These are phyloP conservation scores for Thalassiosira mediterranea DNA, from an alignment of 352 stramenopile genomes.

Conservation along the genomic window DNA sequence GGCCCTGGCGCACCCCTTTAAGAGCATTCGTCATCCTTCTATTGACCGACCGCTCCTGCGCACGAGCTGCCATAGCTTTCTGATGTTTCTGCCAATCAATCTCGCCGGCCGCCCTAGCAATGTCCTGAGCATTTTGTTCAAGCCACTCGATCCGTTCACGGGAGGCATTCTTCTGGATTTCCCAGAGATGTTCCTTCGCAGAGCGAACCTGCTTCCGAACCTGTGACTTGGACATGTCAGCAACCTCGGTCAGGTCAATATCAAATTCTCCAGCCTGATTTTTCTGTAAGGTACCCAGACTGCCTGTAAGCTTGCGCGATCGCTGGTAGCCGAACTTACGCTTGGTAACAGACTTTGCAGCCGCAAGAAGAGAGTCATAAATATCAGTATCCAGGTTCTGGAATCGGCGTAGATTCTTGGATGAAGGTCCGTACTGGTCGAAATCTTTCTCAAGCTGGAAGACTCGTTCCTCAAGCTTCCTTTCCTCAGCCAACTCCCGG, in stretches of 20 bases:
- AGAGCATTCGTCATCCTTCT: not conserved
- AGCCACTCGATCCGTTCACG: constrained; percentile 23
- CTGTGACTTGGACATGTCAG: not conserved
- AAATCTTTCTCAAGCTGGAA: not conserved
- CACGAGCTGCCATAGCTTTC: not conserved
- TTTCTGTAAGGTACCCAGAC: not conserved
- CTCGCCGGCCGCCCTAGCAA: constrained; percentile 18
- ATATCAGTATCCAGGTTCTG: constrained; percentile 14
- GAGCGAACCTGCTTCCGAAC: not conserved
- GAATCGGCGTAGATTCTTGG: not conserved
- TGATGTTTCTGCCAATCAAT: constrained; percentile 21
- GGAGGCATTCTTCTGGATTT: constrained; percentile 21
- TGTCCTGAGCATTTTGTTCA: constrained; percentile 18
- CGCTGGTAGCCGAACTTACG: constrained; percentile 29
- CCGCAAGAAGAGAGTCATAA: not conserved
- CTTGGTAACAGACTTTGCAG: not conserved
- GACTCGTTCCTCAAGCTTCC: constrained; percentile 8
- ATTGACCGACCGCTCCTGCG: not conserved
- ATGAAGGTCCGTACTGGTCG: not conserved
- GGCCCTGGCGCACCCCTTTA: not conserved
- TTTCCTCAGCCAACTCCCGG: not conserved
- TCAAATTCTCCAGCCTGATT: not conserved
- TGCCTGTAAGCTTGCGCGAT: constrained; percentile 13
- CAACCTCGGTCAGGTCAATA: not conserved
- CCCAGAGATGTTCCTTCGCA: not conserved